These are phyloP conservation scores for Amanita molliuscula DNA, from an alignment of 768 basidiomycete species.

Conservation along the genomic window DNA sequence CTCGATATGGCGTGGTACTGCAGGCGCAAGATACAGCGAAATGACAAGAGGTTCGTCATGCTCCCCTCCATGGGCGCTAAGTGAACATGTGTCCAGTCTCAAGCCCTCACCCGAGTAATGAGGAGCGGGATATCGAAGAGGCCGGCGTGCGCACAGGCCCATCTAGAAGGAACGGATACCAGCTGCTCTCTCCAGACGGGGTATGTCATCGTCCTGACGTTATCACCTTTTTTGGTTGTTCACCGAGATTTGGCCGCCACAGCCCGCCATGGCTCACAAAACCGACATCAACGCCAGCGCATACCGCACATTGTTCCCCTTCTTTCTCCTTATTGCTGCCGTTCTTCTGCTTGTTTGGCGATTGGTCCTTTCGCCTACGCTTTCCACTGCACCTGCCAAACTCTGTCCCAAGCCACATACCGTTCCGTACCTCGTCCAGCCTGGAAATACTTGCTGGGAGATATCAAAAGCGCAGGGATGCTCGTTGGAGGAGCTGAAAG, in stretches of 20 bases:
- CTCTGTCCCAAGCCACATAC: constrained; percentile 29
- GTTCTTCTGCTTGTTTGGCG: constrained; percentile 56
- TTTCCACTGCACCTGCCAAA: constrained; percentile 21
- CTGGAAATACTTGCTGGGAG: constrained; percentile 61
- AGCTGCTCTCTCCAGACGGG: constrained; percentile 38
- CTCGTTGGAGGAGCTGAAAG: constrained; percentile 38
- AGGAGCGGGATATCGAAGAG: constrained; percentile 42
- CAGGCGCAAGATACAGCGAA: constrained; percentile 55
- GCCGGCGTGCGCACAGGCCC: constrained; percentile 23
- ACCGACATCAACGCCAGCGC: constrained; percentile 26
- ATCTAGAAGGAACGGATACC: constrained; percentile 43
- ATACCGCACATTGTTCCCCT: constrained; percentile 58
- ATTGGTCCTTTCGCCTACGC: constrained; percentile 34
- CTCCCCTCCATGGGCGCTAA: not conserved
- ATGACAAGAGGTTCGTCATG: constrained; percentile 34
- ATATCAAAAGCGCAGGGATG: constrained; percentile 39
- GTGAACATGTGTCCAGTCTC: constrained; percentile 14
- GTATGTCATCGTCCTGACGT: constrained; percentile 23
- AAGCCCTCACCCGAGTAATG: constrained; percentile 14
- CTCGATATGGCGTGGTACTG: constrained; percentile 41
- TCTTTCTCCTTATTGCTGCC: constrained; percentile 61
- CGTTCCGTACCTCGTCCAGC: constrained; percentile 35
- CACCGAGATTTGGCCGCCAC: constrained; percentile 2
- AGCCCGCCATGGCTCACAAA: constrained; percentile 21
- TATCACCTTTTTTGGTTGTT: not conserved